Conservation (phyloP, 371 early-diverging fungal genomes). For the Mucor velutinosus region DNA sequence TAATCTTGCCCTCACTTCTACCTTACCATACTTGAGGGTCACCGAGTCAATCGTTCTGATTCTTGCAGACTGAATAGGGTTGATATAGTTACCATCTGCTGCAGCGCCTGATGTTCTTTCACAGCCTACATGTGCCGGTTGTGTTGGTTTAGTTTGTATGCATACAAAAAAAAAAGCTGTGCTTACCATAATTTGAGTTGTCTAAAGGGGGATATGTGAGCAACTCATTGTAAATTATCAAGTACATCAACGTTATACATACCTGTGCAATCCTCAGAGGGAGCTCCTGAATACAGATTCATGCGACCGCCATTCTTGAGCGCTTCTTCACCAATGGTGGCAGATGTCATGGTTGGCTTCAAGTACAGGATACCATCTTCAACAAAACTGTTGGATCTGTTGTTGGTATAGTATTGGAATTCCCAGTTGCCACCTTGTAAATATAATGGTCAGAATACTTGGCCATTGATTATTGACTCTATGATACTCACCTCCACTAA, state of each 20-base stretch:
- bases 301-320: constrained; percentile 40
- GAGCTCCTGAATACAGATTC: constrained; percentile 40
- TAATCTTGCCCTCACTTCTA: constrained; percentile 66
- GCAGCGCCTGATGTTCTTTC: constrained; percentile 47
- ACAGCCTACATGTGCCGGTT: constrained; percentile 42
- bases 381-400: constrained; percentile 67
- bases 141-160: background rate
- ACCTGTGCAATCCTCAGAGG: constrained; percentile 43
- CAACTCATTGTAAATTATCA: too few species aligned
- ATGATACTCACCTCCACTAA: constrained; percentile 48
- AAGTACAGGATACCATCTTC: constrained; percentile 67
- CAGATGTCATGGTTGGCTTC: constrained; percentile 63
- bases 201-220: too few species aligned
- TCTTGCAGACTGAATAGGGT: constrained; percentile 69
- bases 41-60: constrained; percentile 54
- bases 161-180: background rate
- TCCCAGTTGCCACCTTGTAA: constrained; percentile 54
- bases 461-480: background rate
- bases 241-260: constrained; percentile 1
- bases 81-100: constrained; percentile 57
- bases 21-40: constrained; percentile 59
- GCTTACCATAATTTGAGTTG: constrained; percentile 41
- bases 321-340: constrained; percentile 32
- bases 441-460: background rate
- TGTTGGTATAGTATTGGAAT: constrained; percentile 62